These are phyloP conservation scores for Crithidia bombi DNA, from an alignment of 208 protist species.

Conservation along the genomic window DNA sequence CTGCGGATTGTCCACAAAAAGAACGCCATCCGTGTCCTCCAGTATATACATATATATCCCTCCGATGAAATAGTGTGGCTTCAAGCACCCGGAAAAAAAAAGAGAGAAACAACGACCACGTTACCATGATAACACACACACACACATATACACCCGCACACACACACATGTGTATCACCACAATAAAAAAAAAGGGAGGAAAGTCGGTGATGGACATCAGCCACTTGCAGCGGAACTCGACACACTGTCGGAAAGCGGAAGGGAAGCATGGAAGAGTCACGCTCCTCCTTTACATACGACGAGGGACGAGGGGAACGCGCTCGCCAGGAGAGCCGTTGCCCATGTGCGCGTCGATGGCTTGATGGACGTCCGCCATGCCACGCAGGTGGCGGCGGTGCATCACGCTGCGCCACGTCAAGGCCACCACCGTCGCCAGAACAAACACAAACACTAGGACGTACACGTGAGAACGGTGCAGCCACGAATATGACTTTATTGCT, in stretches of 20 bases:
- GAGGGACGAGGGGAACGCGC: conserved; percentile 16
- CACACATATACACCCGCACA: no score
- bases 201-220: no score
- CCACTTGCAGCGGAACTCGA: no score
- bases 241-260: neutral
- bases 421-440: conserved; percentile 16
- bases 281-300: neutral
- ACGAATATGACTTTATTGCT: neutral
- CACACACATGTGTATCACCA: no score
- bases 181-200: no score
- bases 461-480: conserved; percentile 11
- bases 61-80: no score
- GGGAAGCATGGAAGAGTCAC: neutral
- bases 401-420: conserved; percentile 4
- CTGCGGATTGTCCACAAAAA: no score
- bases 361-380: conserved; percentile 14
- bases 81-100: no score
- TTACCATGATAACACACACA: no score
- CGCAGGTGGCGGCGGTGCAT: neutral
- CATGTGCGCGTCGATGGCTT: conserved; percentile 5
- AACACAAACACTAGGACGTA: conserved; percentile 20
- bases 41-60: no score
- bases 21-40: no score
- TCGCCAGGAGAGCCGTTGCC: conserved; percentile 25
- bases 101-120: no score